Evolutionary conservation across 2,329 filamentous ascomycete species (phyloP), one percentile per base, ranked within the genome.

Genomic region (Zelopaecilomyces penicillatus): DNA sequence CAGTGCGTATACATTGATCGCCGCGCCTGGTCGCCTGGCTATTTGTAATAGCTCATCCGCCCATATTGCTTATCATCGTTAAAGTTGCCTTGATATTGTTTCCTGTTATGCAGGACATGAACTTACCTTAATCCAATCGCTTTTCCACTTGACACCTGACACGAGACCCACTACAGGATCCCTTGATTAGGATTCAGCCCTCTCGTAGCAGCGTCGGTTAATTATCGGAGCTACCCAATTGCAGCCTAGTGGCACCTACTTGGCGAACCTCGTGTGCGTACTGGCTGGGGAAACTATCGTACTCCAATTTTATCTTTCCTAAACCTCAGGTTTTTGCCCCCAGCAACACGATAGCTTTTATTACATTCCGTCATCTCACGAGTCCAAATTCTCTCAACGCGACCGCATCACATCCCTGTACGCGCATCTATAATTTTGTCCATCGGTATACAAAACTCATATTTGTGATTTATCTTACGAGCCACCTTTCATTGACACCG

Each of bases 291-390:
- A 44, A 47, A 46, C 43, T 47, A 47, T 49, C 40, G 44, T 41
- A 50, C 48, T 62, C 55, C 58, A 60, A 59, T 56, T 60, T 62
- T 62, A 52, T 52, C 51, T 52, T 55, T 50, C 51, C 51, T 44
- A 52, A 57, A 61, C 57, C 55, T 60, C 52, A 57, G 58, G 61
- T 57, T 62, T 65, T 64, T 57, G 52, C 52, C 50, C 51, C 56
- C 55, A 50, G 44, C 51, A 44, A 47, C 41, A 42, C 43, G 29
- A 39, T 42, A 45, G 43, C 41, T 48, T 46, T 35, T 41, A 12
- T 46, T 48, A 42, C 46, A 46, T 50, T 47, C 49, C 39, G 42
- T 50, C 44, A 46, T 50, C 46, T 48, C 47, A 34, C 42, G 39
- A 47, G 41, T 43, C 43, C 31, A 42, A 47, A 47, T 41, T 45